Evolutionary conservation across 129 eudicot genomes (phyloP), one percentile per base, ranked within the genome.

Genomic region (Tanacetum coccineum): DNA sequence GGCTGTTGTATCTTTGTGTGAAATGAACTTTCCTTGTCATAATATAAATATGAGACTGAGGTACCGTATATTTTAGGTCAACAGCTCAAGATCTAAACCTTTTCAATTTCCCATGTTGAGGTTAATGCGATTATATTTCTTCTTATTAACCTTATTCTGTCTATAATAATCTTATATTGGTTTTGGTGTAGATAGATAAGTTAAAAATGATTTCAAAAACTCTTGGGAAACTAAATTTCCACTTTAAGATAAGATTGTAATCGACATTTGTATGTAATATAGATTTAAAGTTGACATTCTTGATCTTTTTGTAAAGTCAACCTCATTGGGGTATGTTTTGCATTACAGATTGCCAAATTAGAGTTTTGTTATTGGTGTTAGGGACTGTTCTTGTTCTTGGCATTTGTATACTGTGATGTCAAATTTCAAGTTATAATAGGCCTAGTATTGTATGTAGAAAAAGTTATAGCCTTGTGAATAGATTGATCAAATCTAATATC

Each of bases 341-440:
- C 49, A 14, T 50, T 63, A 12, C n/a, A 44, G 32, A 52, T 82
- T 82, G 88, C 71, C 77, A 80, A 74, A 62, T 17, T 76, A 69
- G 70, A 60, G 58, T n/a, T 64, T 51, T 39, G 70, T 78, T 60
- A 60, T n/a, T 76, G 19, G 22, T 59, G 11, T 68, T 48, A 51
- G n/a, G 20, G 67, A 45, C 36, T 79, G 71, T 57, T 68, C 61
- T 62, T 76, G 44, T 61, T 76, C 66, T 14, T 76, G 54, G 54
- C 72, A 21, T 30, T n/a, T 80, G 77, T 22, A 68, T 57, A 61
- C 60, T 74, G 26, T 80, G 57, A n/a, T 81, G 62, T 73, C 81
- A 70, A 55, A 77, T 63, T 62, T 72, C 67, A 71, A 66, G 70
- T 67, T 72, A 26, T 56, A n/a, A 9, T 67, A 59, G 18, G 57